These are phyloP conservation scores for Ophiosphaerella narmari DNA, from an alignment of 2,329 filamentous ascomycete species.

Conservation along the genomic window DNA sequence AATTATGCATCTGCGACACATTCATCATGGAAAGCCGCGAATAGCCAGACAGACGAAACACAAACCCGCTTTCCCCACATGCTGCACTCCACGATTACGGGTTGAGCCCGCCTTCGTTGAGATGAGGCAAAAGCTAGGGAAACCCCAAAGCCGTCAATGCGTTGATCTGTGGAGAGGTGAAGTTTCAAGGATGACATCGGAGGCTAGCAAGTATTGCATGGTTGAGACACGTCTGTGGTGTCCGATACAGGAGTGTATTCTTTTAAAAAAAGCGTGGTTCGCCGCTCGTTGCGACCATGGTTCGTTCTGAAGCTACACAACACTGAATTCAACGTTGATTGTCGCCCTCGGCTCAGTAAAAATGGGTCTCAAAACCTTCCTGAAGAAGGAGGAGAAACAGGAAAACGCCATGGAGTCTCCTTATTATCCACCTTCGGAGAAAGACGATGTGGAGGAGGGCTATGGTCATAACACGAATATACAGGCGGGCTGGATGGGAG, in stretches of 20 bases:
- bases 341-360: slow-evolving; percentile 2
- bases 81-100: slow-evolving; percentile 27
- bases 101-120: slow-evolving; percentile 8
- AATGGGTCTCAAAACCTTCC: slow-evolving; percentile 33
- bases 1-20: slow-evolving; percentile 8
- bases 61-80: slow-evolving; percentile 23
- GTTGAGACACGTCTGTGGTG: slow-evolving; percentile 21
- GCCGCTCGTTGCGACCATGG: neutral
- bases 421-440: slow-evolving; percentile 24
- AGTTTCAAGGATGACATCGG: slow-evolving; percentile 25
- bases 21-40: slow-evolving; percentile 16
- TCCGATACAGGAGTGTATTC: slow-evolving; percentile 34
- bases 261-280: slow-evolving; percentile 17
- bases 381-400: slow-evolving; percentile 26
- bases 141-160: slow-evolving; percentile 6
- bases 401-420: slow-evolving; percentile 14
- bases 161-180: slow-evolving; percentile 20
- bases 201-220: slow-evolving; percentile 28
- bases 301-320: neutral
- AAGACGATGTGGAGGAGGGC: slow-evolving; percentile 24
- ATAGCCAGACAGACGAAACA: slow-evolving; percentile 16
- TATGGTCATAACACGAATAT: slow-evolving; percentile 31
- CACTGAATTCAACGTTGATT: neutral
- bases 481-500: slow-evolving; percentile 30
- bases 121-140: slow-evolving; percentile 9